Conservation (phyloP, 495 filamentous ascomycete genomes). For the Clavariopsis aquatica region DNA sequence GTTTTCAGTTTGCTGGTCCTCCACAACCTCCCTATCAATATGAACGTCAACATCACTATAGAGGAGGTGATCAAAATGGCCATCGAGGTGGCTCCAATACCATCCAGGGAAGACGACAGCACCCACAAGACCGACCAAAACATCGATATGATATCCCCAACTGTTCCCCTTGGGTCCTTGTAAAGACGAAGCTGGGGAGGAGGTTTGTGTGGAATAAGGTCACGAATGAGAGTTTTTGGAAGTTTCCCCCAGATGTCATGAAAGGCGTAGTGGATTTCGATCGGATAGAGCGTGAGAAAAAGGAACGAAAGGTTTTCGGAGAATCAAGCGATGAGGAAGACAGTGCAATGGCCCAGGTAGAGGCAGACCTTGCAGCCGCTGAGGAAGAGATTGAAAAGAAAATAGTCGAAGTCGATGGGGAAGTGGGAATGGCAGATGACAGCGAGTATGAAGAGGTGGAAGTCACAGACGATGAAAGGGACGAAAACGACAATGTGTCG, state of each 20-base stretch:
- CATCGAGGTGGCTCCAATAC: constrained; percentile 25
- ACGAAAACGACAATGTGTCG: constrained; percentile 54
- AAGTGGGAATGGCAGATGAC: constrained; percentile 46
- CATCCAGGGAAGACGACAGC: constrained; percentile 56
- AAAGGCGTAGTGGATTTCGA: constrained; percentile 76
- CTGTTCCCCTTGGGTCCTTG: constrained; percentile 85
- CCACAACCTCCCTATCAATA: not conserved
- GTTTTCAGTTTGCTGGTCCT: not conserved
- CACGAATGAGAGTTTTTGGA: constrained; percentile 89
- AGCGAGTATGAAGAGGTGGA: constrained; percentile 88
- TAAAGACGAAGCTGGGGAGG: constrained; percentile 84
- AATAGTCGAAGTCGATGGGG: constrained; percentile 43
- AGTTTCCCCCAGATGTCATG: constrained; percentile 80
- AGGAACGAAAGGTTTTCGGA: constrained; percentile 49
- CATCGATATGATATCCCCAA: constrained; percentile 76
- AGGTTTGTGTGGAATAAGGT: constrained; percentile 84
- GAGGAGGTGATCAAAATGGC: constrained; percentile 21
- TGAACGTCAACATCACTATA: constrained; percentile 7
- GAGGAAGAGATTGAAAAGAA: constrained; percentile 33
- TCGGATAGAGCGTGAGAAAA: constrained; percentile 54
- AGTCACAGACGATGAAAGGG: constrained; percentile 61
- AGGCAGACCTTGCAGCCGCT: constrained; percentile 22
- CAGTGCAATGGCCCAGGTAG: constrained; percentile 41
- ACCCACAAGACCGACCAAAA: constrained; percentile 77
- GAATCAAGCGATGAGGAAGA: constrained; percentile 36